phyloP scores from a whole-genome alignment of 495 filamentous ascomycete genomes.

The Thermothielavioides terrestris region DNA sequence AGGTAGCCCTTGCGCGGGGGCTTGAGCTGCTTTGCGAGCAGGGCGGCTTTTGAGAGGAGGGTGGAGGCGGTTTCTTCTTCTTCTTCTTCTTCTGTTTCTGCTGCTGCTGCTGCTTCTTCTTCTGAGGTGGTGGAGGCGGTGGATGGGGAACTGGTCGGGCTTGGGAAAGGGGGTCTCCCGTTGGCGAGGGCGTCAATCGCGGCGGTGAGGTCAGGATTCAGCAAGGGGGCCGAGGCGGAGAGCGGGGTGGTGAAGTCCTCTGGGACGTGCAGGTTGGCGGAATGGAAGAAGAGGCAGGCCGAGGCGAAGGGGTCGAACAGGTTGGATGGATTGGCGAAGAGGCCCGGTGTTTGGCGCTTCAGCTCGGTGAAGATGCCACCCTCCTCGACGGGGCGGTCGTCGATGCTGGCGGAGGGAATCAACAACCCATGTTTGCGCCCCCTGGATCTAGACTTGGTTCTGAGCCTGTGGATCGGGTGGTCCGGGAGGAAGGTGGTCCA shows the following conservation, averaged over 20 bases:
- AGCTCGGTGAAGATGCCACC: constrained; percentile 19
- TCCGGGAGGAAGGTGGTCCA: constrained; percentile 44
- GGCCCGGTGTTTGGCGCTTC: constrained; percentile 16
- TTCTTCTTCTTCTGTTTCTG: not conserved
- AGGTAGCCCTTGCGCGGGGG: constrained; percentile 23
- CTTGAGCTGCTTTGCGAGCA: not conserved
- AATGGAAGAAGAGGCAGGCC: constrained; percentile 45
- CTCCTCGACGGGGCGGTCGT: constrained; percentile 3
- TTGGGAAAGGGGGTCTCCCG: not conserved
- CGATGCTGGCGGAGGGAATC: not conserved
- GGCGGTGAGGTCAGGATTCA: not conserved
- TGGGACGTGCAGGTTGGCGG: constrained; percentile 32
- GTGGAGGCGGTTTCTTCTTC: not conserved
- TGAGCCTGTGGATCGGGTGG: constrained; percentile 28
- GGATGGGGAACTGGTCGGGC: not conserved
- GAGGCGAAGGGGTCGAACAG: constrained; percentile 48
- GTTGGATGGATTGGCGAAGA: constrained; percentile 35
- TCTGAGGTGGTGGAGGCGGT: not conserved
- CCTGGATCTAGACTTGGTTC: not conserved
- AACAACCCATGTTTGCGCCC: not conserved
- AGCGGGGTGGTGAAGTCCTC: constrained; percentile 24
- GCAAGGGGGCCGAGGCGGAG: not conserved
- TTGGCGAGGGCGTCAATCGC: constrained; percentile 9
- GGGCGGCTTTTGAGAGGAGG: not conserved
- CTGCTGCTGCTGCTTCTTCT: not conserved